Evolutionary conservation across 108 stramenopile genomes (phyloP).

Genomic region (Fistulifera pelliculosa): DNA sequence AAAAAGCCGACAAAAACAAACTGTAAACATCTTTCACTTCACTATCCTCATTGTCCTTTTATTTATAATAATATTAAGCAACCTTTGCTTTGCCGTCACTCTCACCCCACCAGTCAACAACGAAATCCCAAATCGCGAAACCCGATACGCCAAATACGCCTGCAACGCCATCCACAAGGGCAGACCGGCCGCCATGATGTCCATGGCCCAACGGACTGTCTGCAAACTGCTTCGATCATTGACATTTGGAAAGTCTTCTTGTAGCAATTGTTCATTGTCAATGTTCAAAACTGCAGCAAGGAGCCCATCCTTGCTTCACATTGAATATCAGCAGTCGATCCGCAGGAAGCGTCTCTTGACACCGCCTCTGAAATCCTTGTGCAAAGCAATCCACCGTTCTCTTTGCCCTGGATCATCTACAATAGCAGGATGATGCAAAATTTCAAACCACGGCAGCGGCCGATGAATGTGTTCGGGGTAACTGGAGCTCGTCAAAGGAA

Average conservation of each 20-base stretch:
- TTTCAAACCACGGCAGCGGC: constrained; percentile 14
- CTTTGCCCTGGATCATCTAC: constrained; percentile 9
- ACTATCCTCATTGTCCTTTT: too few species aligned
- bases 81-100: too few species aligned
- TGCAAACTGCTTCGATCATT: constrained; percentile 9
- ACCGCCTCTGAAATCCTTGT: constrained; percentile 14
- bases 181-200: neutral
- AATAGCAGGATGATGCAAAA: constrained; percentile 9
- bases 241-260: constrained; percentile 21
- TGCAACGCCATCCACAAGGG: neutral
- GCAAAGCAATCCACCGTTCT: constrained; percentile 21
- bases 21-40: too few species aligned
- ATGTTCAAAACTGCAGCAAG: constrained; percentile 32
- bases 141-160: neutral
- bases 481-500: neutral
- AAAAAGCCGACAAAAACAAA: too few species aligned
- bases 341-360: constrained; percentile 13
- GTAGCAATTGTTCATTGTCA: constrained; percentile 5
- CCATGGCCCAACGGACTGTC: constrained; percentile 1
- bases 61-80: too few species aligned
- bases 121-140: neutral
- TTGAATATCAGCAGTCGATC: constrained; percentile 32
- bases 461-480: constrained; percentile 10
- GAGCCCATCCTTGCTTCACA: constrained; percentile 38
- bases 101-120: neutral